Base-by-base conservation (phyloP, 1,139 yeast genomes). In the Blastobotrys capitulatus region DNA sequence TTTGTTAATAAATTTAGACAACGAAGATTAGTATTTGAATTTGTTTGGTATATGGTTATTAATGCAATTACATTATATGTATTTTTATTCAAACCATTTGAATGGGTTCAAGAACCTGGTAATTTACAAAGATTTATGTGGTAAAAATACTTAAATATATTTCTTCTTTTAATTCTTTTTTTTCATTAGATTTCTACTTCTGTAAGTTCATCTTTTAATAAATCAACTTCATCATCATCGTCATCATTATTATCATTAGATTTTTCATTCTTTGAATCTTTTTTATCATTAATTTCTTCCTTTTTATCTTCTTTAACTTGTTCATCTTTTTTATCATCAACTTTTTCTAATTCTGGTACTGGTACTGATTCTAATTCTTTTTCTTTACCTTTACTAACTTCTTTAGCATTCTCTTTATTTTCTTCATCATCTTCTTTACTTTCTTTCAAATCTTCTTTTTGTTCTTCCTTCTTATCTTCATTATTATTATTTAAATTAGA, bases 81-180 rank as follows among this genome's bases (percentile, higher is more conserved):
- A 0, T 89, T 90, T 60, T 69, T 84, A 39, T 70, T 64, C 16
- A 74, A 77, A 55, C 79, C 86, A 22, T 87, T 90, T 60, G 59
- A 64, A 10, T 90, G 97, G 97, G 68, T 65, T 1, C 73, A 77
- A 53, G 84, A 84, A 57, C 73, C 79, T 0, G 74, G 71, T 0
- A 67, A 63, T 16, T 62, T 75, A 15, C 96, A 89, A 67, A 77
- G 97, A 58, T 87, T 92, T 54, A 88, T 90, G 62, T 92, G 97
- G 97, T 90, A 68, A 68, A 16, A 12, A 36, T 36, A 36, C 25
- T 20, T 6, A 18, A 37, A 19, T n/a, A 19, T 2, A 38, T 7
- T 5, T 15, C 9, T 29, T 29, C n/a, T 29, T 29, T 10, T 29
- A 4, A 3, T 9, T 29, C 32, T n/a, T 34, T 20, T 22, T 18